Evolutionary conservation across 805 yeast species (phyloP), one percentile per base, ranked within the genome.

Genomic region (Candida tammaniensis): DNA sequence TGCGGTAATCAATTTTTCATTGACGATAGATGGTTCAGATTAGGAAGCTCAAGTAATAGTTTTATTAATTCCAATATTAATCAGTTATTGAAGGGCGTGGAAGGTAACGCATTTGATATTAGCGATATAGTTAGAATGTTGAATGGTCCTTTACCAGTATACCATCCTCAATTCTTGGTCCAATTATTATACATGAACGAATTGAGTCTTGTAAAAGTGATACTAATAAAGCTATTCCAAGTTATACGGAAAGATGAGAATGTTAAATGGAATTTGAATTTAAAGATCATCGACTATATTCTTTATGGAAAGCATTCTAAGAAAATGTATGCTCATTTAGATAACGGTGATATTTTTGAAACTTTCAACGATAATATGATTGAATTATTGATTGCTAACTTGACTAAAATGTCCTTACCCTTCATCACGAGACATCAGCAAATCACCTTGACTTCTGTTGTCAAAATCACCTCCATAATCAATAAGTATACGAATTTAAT

Each of bases 351-450:
- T 17, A 21, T 30, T 15, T 57, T 69, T 25, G 40, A 35, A 29
- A 45, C 37, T 13, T 80, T 78, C 46, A 66, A 64, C 38, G 47
- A 53, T 7, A 48, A 54, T 3, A 66, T 77, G 13, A 68, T 76
- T 3, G 68, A 61, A 1, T 54, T 73, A 2, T 60, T 89, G 15
- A 60, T 68, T 11, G 83, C 81, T 15, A 76, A 76, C 40, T 62
- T 89, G 33, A 76, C 78, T 26, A 78, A 74, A 39, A 65, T 74
- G 4, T 70, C 91, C 1, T 61, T 89, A 17, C 96, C 96, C 0
- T 80, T 81, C 41, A 55, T 89, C 18, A 87, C 96, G 0, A 78
- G 96, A 40, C 97, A 89, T 59, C 96, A 89, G 55, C 98, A 89
- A 51, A 78, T 82, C 18, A 87, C 96, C 0, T 68, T 89, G 17